Percentiles rank a stretch among this genome's conserved stretches.
Evolutionary conservation across 306 rosid genomes (phyloP).

Genomic region (Malus asiatica): DNA sequence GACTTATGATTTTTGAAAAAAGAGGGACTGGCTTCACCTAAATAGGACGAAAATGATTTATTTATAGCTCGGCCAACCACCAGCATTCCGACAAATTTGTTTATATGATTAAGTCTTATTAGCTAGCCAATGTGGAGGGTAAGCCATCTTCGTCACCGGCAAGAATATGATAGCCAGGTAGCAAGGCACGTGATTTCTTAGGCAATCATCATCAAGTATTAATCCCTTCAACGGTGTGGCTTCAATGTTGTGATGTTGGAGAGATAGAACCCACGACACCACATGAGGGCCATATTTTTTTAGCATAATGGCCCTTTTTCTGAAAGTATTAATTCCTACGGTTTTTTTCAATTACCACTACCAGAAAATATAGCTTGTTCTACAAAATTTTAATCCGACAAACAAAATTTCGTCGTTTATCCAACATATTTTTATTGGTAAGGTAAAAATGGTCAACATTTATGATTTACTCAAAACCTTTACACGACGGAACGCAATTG

Average conservation of each 20-base stretch:
- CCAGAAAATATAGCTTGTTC: too few relatives aligned
- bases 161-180: slow-evolving; percentile 22
- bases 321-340: not conserved
- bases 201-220: slow-evolving; percentile 7
- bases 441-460: too few relatives aligned
- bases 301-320: not conserved
- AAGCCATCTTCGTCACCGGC: slow-evolving; percentile 63
- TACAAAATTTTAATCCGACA: too few relatives aligned
- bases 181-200: slow-evolving; percentile 47
- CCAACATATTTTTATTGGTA: too few relatives aligned
- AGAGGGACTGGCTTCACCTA: slow-evolving; percentile 25
- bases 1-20: not conserved
- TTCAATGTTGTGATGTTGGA: not conserved
- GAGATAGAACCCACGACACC: not conserved
- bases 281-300: not conserved
- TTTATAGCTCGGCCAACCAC: slow-evolving; percentile 46
- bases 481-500: too few relatives aligned
- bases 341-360: too few relatives aligned
- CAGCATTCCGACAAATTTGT: slow-evolving; percentile 72
- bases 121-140: slow-evolving; percentile 41
- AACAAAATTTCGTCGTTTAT: too few relatives aligned
- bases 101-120: slow-evolving; percentile 29
- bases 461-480: too few relatives aligned
- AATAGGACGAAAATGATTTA: slow-evolving; percentile 36
- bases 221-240: not conserved